Evolutionary conservation across 2,329 filamentous ascomycete species (phyloP), one percentile per base, ranked within the genome.

Genomic region (Teratosphaeriaceae sp.): DNA sequence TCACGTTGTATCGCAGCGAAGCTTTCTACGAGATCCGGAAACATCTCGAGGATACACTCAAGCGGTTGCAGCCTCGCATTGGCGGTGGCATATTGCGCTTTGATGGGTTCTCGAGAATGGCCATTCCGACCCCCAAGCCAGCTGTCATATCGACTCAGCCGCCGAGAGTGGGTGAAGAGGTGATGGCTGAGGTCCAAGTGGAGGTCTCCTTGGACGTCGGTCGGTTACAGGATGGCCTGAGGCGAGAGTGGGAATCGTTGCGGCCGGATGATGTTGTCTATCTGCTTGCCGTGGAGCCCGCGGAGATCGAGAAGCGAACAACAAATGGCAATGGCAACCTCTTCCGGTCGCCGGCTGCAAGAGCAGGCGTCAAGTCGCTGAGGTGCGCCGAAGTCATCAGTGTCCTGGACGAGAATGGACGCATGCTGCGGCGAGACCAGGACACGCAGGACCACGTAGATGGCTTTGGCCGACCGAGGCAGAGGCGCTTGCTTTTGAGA

Each of bases 1-100:
- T 97, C 57, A 75, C 94, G 12, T 71, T 98, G 7, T 92, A 95
- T 61, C 81, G 90, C 30, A 85, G 83, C 45, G 92, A 98, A 64
- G 79, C 90, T 0, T 96, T 97, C 62, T 97, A 94, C 62, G 86
- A 88, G 47, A 90, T 98, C 46, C 80, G 88, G 35, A 90, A 88
- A 58, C 88, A 98, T 60, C 80, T 98, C 44, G 88, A 95, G 60
- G 79, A 86, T 37, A 80, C 84, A 5, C 62, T 97, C 39, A 85
- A 85, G 58, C 81, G 88, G 35, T 68, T 98, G 46, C 80, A 84
- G 51, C 89, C 90, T 2, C 79, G 82, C 51, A 60, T 69, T 18
- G 75, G 73, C 45, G 84, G 82, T n/a, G 78, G 80, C 49, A 82
- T 77, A 29, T 67, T 73, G 0, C 73, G 69, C 4, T 97, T 97